A percentile compares a stretch with the other conserved stretches of the same genome.
Conservation (phyloP, 345 rosid species). For the Xanthoceras sorbifolium region DNA sequence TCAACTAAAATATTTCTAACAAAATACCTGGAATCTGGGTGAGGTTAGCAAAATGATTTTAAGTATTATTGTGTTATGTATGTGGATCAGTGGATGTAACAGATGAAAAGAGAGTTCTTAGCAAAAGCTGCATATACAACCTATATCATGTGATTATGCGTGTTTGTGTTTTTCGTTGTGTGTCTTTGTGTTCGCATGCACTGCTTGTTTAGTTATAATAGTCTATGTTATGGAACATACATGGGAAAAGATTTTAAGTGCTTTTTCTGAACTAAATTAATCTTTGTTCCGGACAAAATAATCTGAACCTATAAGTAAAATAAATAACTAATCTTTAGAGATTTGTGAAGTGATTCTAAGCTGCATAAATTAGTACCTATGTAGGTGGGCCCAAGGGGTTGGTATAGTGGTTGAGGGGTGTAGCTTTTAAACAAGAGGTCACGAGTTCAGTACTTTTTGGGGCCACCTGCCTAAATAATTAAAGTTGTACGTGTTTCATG, state of each 20-base stretch:
- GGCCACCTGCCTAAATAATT: neutral
- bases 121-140: neutral
- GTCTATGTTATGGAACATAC: neutral
- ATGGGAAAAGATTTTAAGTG: neutral
- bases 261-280: neutral
- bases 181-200: neutral
- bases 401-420: neutral
- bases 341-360: neutral
- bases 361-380: neutral
- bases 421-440: neutral
- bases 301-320: neutral
- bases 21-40: slow-evolving; percentile 7
- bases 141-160: neutral
- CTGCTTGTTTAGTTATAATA: neutral
- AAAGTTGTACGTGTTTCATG: neutral
- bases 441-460: neutral
- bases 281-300: neutral
- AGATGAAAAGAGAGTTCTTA: neutral
- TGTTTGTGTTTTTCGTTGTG: neutral
- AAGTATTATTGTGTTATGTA: neutral
- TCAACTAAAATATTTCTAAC: neutral
- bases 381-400: neutral
- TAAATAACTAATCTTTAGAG: neutral
- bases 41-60: neutral
- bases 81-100: neutral